Conservation (phyloP, 495 filamentous ascomycete genomes). For the Xeromyces bisporus region DNA sequence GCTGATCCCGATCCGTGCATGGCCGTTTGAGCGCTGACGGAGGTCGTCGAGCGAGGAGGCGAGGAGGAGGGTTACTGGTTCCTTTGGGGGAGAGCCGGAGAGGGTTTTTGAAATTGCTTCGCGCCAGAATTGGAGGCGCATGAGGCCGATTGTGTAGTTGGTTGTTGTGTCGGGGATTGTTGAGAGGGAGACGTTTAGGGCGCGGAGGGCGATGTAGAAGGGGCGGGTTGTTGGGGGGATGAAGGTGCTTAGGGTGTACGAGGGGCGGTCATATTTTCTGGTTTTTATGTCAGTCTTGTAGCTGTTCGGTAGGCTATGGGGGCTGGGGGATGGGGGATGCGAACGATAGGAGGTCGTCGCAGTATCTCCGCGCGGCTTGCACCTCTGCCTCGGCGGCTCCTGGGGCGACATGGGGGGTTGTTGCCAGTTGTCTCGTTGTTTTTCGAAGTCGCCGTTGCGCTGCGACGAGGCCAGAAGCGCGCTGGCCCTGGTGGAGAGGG, state of each 20-base stretch:
- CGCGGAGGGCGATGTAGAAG: constrained; percentile 78
- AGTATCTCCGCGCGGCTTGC: constrained; percentile 37
- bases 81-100: constrained; percentile 59
- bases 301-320: no score
- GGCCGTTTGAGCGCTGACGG: constrained; percentile 33
- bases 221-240: constrained; percentile 52
- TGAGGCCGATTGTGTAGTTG: constrained; percentile 57
- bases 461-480: no score
- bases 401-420: constrained; percentile 5
- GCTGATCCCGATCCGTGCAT: constrained; percentile 47
- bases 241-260: constrained; percentile 72
- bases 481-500: no score
- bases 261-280: constrained; percentile 72
- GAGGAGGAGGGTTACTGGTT: constrained; percentile 79
- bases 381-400: constrained; percentile 28
- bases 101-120: constrained; percentile 63
- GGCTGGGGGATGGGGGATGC: no score
- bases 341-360: constrained; percentile 39
- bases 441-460: not conserved
- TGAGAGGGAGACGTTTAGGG: constrained; percentile 83
- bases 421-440: constrained; percentile 6
- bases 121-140: constrained; percentile 91
- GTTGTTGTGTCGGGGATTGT: constrained; percentile 75
- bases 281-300: constrained; percentile 1
- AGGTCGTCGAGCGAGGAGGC: constrained; percentile 50